Base-by-base conservation (phyloP, 495 filamentous ascomycete species). In the Penicillium riverlandense region DNA sequence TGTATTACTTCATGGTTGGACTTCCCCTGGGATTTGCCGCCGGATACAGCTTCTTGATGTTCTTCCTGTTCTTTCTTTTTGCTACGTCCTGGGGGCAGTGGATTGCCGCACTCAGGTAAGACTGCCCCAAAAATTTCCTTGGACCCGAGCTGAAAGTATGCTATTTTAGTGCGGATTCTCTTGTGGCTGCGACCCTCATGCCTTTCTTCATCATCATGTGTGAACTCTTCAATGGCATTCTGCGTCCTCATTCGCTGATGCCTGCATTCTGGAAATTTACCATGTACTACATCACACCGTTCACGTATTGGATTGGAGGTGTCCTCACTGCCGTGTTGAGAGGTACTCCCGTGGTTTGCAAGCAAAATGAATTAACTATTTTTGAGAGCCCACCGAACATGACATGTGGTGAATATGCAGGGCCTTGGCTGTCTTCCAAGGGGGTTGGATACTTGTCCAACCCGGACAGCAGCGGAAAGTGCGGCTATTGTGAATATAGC, bases 21-120 rank as follows among this genome's bases (percentile, higher is more conserved):
- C 62, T 87, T 41, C 76, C 78, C 11, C 41, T 69, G 5, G 74
- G 70, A 1, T 59, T 81, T 0, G 67, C 67, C 4, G 84, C 88
- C 0, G 88, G 88, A 0, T 91, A 90, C 59, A 83, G 84, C 54
- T 91, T 91, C 71, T 63, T 91, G 59, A 86, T 91, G 71, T 72
- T 91, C 43, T 75, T 91, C 37, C 69, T 89, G 50, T 86, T 83
- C 28, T 85, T 89, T 58, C 57, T 90, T 6, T 90, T 91, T 62
- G 76, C 80, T 6, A 83, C 89, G 27, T 84, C 83, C 0, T 69
- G 88, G 50, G 85, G 73, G 9, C 86, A 90, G 47, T 77, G 75
- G 45, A 72, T 90, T 37, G 78, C 83, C 7, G 80, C 86, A 0
- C 56, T 87, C 28, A 88, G 64, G 64, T 67, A 22, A 45, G 57